These are phyloP conservation scores for Zymoseptoria pseudotritici DNA, from an alignment of 2,329 filamentous ascomycete genomes.

Conservation along the genomic window DNA sequence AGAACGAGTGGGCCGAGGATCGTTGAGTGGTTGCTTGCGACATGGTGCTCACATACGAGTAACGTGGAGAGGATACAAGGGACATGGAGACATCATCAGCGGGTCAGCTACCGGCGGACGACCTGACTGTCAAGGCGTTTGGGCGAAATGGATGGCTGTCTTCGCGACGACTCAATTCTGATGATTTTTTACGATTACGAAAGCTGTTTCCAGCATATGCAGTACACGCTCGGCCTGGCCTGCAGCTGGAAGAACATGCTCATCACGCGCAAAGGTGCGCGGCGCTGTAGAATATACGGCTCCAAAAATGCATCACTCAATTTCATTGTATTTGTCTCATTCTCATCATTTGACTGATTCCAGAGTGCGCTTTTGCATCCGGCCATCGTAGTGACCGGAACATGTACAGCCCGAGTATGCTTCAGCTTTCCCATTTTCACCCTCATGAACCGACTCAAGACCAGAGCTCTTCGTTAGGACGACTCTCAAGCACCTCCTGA, in stretches of 20 bases:
- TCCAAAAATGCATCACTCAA: neutral
- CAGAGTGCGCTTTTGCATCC: neutral
- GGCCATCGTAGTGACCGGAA: too few species aligned
- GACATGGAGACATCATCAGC: neutral
- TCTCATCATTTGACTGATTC: neutral
- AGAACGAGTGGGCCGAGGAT: conserved; percentile 46
- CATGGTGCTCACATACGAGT: neutral
- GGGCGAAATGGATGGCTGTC: conserved; percentile 1
- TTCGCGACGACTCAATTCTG: neutral
- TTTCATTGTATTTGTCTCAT: neutral
- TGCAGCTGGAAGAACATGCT: neutral
- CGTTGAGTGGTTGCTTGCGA: conserved; percentile 18
- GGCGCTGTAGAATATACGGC: neutral
- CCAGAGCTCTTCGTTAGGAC: too few species aligned
- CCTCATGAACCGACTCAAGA: too few species aligned
- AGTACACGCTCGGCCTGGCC: neutral
- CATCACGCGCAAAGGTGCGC: neutral
- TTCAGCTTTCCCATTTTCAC: too few species aligned
- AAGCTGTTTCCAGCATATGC: conserved; percentile 1
- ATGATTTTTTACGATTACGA: conserved; percentile 2
- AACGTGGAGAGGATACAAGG: neutral
- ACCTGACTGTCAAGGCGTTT: conserved; percentile 6
- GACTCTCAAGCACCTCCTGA: too few species aligned
- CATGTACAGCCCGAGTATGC: too few species aligned
- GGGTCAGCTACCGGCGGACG: neutral